Percentiles rank a stretch among this genome's conserved stretches.
phyloP scores from a whole-genome alignment of 805 yeast genomes.

The Yarrowia sp. region DNA sequence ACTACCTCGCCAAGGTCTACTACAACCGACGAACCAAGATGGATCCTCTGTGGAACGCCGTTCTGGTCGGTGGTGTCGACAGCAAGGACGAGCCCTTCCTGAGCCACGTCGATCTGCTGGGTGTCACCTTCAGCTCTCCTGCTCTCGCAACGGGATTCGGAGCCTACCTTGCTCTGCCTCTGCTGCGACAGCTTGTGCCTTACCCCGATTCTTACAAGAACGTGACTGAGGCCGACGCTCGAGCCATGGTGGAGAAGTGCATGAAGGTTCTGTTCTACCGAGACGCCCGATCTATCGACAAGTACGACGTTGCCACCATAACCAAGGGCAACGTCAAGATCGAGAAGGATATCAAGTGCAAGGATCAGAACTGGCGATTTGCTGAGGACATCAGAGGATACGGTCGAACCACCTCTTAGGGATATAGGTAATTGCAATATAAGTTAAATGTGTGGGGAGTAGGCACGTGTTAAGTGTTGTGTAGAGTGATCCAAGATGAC shows the following conservation, averaged over 20 bases:
- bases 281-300: constrained; percentile 91
- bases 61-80: constrained; percentile 86
- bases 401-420: constrained; percentile 48
- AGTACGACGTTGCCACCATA: constrained; percentile 75
- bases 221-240: constrained; percentile 71
- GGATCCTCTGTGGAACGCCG: constrained; percentile 96
- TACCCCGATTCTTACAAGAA: constrained; percentile 70
- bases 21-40: constrained; percentile 86
- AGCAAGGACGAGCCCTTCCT: constrained; percentile 68
- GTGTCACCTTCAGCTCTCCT: constrained; percentile 86
- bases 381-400: constrained; percentile 88
- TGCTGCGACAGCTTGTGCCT: constrained; percentile 80
- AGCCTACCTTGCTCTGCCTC: constrained; percentile 87
- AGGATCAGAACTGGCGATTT: constrained; percentile 83
- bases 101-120: constrained; percentile 84
- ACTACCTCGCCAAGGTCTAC: constrained; percentile 78
- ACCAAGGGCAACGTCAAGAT: constrained; percentile 62
- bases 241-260: constrained; percentile 70
- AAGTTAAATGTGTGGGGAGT: neutral
- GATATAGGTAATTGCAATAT: constrained; percentile 8
- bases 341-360: constrained; percentile 65
- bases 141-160: constrained; percentile 96
- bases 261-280: constrained; percentile 95
- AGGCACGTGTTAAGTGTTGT: neutral
- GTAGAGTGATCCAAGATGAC: too few relatives aligned